These are phyloP conservation scores for Clarireedia hainanense DNA, from an alignment of 2,329 filamentous ascomycete genomes.

Conservation along the genomic window DNA sequence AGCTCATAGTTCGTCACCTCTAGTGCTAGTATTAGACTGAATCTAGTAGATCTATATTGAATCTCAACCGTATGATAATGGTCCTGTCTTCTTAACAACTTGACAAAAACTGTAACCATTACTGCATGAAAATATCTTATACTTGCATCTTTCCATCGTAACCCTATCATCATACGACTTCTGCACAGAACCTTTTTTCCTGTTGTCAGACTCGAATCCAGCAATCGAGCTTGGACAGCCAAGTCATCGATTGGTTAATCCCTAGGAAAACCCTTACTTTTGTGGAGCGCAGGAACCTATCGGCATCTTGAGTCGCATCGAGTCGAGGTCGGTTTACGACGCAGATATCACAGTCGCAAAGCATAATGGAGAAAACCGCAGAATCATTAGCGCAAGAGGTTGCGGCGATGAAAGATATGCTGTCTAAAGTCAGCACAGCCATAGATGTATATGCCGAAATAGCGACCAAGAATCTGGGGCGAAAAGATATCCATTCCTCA, in stretches of 20 bases:
- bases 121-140: background rate
- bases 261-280: too few relatives aligned
- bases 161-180: background rate
- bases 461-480: background rate
- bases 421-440: background rate
- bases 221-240: background rate
- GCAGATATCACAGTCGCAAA: background rate
- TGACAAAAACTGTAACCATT: background rate
- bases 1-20: too few relatives aligned
- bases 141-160: background rate
- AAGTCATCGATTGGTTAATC: too few relatives aligned
- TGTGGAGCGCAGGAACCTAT: background rate
- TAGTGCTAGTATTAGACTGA: too few relatives aligned
- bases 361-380: background rate
- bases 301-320: background rate
- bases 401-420: conserved; percentile 1
- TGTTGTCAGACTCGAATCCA: background rate
- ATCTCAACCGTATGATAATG: too few relatives aligned
- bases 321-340: background rate
- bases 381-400: conserved; percentile 5
- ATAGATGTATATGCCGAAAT: conserved; percentile 1
- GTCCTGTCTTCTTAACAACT: background rate
- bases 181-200: background rate
- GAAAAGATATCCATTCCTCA: background rate
- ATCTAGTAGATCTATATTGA: too few relatives aligned